Percentiles rank a stretch among this genome's conserved stretches.
phyloP scores from a whole-genome alignment of 2,329 filamentous ascomycete genomes.

The Monosporascus sp. region DNA sequence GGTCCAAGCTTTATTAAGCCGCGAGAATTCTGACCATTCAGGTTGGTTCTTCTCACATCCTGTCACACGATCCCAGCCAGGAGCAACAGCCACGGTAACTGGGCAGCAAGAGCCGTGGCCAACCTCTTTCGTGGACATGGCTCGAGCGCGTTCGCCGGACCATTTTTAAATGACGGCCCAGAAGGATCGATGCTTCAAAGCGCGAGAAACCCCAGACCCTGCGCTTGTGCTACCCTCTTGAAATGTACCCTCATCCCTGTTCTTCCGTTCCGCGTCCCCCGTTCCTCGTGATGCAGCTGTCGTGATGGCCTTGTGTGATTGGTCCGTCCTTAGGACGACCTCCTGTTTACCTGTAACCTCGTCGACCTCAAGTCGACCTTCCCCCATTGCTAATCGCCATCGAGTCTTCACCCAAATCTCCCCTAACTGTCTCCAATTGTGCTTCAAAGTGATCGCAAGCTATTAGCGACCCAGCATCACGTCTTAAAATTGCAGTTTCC shows the following conservation, averaged over 20 bases:
- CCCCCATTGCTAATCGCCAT: slow-evolving; percentile 13
- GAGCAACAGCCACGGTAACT: neutral
- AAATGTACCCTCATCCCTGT: neutral
- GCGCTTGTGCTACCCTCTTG: neutral
- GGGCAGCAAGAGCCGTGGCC: too few species aligned
- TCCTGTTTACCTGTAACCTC: slow-evolving; percentile 25
- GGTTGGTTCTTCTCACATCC: neutral
- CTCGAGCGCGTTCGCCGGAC: neutral
- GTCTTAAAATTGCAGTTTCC: slow-evolving; percentile 4
- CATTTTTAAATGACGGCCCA: neutral
- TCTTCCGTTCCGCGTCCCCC: slow-evolving; percentile 2
- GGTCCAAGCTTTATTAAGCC: neutral
- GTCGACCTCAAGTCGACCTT: slow-evolving; percentile 19
- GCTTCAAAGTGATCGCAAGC: slow-evolving; percentile 10
- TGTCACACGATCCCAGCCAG: neutral
- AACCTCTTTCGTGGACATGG: neutral
- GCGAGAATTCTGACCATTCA: neutral
- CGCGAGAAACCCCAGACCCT: too few species aligned
- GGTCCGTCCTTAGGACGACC: slow-evolving; percentile 19
- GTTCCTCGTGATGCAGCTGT: slow-evolving; percentile 14
- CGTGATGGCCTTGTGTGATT: slow-evolving; percentile 16
- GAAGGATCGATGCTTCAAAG: neutral
- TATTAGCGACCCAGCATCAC: slow-evolving; percentile 10
- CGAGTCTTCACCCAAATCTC: slow-evolving; percentile 9
- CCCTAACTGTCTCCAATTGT: slow-evolving; percentile 6